phyloP scores from a whole-genome alignment of 768 basidiomycete genomes.

The Lentinula sp. region DNA sequence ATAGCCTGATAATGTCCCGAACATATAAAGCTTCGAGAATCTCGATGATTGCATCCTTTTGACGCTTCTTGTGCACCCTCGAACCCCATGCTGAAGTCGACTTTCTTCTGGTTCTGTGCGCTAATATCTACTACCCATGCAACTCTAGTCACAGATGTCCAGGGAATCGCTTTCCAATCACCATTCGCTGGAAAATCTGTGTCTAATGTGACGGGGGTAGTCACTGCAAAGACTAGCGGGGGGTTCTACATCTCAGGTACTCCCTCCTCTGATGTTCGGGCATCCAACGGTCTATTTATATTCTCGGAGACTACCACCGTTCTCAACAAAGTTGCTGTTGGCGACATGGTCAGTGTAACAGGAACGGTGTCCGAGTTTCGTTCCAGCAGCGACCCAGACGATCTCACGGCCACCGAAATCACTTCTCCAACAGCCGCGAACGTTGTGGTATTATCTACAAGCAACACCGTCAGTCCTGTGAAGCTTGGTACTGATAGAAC shows the following conservation, averaged over 20 bases:
- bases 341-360: conserved; percentile 38
- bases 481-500: conserved; percentile 46
- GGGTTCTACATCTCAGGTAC: conserved; percentile 47
- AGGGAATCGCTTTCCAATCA: conserved; percentile 42
- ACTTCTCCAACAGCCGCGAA: conserved; percentile 28
- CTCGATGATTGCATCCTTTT: background rate
- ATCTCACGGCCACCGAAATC: conserved; percentile 47
- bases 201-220: conserved; percentile 40
- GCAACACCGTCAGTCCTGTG: conserved; percentile 40
- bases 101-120: conserved; percentile 11
- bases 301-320: conserved; percentile 35
- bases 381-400: conserved; percentile 32
- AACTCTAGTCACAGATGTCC: conserved; percentile 38
- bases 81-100: background rate
- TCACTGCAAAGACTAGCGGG: conserved; percentile 45
- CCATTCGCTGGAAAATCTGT: conserved; percentile 40
- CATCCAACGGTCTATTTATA: conserved; percentile 46
- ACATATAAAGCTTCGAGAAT: background rate
- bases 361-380: conserved; percentile 46
- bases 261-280: conserved; percentile 35
- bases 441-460: conserved; percentile 36
- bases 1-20: background rate
- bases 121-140: conserved; percentile 22
- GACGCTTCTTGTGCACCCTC: background rate
- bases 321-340: conserved; percentile 32